Evolutionary conservation across 2,329 filamentous ascomycete genomes (phyloP), one percentile per base, ranked within the genome.

Genomic region (Colletotrichum sp.): DNA sequence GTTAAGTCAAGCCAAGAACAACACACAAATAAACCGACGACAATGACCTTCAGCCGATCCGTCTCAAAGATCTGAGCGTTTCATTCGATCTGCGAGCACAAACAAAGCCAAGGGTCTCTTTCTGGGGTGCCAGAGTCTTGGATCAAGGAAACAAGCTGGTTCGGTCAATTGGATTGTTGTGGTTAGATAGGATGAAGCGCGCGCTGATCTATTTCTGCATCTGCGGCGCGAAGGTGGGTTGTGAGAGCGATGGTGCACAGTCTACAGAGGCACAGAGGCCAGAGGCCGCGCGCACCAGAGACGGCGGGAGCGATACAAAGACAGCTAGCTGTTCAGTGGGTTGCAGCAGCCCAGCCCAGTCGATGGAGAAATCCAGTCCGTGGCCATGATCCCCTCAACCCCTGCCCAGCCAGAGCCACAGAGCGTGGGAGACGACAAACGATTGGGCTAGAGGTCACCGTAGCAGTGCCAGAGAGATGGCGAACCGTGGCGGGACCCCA

Each of bases 201-300:
- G 74, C 74, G 70, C 74, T 69, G 74, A 69, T 68, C 74, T 76
- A 73, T 73, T 76, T 76, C 59, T 73, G 74, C 44, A 59, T 76
- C 70, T 65, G 57, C 21, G 52, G 55, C 57, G 57, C 44, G 55
- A 64, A 30, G 68, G 9, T 63, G 8, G 39, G 39, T 44, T 18
- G 39, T 44, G 39, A 44, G 39, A 44, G 39, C 16, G 39, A 3
- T 39, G 18, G 39, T n/a, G 39, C 39, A 44, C 39, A 10, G 39
- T 36, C 34, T 36, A 36, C 34, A 36, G 34, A 32, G 10, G 30
- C 30, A 39, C 15, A 44, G 36, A 44, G 36, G 36, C 36, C 36
- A n/a, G 39, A 44, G 39, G 39, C 39, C 39, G 39, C 44, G 21
- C 15, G 39, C 32, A 60, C 52, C 39, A 55, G 8, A 64, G 59